Conservation (phyloP, 2,329 filamentous ascomycete species). For the Blastomyces silverae region DNA sequence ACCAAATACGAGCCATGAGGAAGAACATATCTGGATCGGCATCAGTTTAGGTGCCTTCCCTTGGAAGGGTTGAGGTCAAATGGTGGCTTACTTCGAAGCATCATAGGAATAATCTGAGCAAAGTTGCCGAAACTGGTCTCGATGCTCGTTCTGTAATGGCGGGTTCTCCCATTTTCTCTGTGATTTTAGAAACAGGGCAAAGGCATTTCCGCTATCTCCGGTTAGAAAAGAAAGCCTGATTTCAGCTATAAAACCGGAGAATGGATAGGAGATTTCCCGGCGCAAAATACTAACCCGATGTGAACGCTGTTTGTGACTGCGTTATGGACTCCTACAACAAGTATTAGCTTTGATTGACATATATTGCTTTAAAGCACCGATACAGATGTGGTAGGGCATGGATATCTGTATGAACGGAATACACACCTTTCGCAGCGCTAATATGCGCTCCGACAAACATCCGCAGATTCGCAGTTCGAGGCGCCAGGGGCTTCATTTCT, state of each 20-base stretch:
- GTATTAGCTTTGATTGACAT: conserved; percentile 6
- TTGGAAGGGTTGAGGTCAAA: neutral
- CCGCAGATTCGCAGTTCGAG: conserved; percentile 62
- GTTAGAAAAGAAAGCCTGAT: neutral
- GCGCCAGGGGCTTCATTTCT: conserved; percentile 58
- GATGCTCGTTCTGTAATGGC: conserved; percentile 61
- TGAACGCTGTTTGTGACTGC: conserved; percentile 68
- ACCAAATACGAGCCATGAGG: conserved; percentile 96
- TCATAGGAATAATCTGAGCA: conserved; percentile 67
- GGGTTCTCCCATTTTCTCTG: conserved; percentile 93
- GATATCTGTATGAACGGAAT: neutral
- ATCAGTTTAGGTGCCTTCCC: conserved; percentile 16
- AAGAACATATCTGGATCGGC: conserved; percentile 56
- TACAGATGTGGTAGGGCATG: neutral
- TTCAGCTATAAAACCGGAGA: neutral
- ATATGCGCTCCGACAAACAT: conserved; percentile 93
- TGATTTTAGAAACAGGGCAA: conserved; percentile 91
- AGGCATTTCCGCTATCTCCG: conserved; percentile 66
- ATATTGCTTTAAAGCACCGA: neutral
- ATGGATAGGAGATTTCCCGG: neutral
- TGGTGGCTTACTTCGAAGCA: conserved; percentile 45
- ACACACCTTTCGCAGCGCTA: conserved; percentile 72
- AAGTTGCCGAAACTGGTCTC: conserved; percentile 60
- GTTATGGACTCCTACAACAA: conserved; percentile 70
- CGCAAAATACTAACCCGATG: conserved; percentile 51